Evolutionary conservation across 164 flowering plant genomes (phyloP), one percentile per base, ranked within the genome.

Genomic region (Annona squamosa): DNA sequence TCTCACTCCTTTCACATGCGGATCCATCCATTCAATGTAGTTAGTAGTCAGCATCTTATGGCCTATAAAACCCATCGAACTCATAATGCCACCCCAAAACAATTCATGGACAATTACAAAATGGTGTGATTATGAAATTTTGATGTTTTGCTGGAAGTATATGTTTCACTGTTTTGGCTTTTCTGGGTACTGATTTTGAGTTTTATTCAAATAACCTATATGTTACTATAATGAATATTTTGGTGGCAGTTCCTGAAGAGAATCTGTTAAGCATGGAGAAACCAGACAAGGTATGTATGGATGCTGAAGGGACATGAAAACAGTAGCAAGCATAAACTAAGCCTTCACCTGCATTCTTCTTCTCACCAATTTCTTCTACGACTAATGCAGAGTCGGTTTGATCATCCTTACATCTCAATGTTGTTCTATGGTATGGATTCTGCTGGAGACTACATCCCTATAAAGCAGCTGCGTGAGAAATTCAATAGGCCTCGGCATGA

Each of bases 361-460:
- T 41, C 64, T 57, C 71, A 67, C 18, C 5, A 5, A 48, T 48
- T 37, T 4, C 17, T 9, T 12, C 47, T 68, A 62, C 63, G 73
- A 41, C 16, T n/a, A 45, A 42, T 80, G 79, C 95, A 92, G 99
- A 88, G 70, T 2, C 82, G 91, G 76, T 91, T 95, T 73, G 98
- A 92, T 75, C 97, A 92, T 85, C 99, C 99, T 3, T 95, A 92
- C 74, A 48, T 85, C 69, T 92, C 97, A 41, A 91, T 92, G 77
- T 71, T 95, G 71, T 95, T 95, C 79, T 91, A 87, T 52, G 98
- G 98, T 44, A 76, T 81, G 87, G 98, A 95, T 79, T 48, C 87
- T 0, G 97, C 92, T 37, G 99, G 98, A 67, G 97, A 95, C 80
- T 91, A 89, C 82, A 90, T 95, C 74, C 99, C 99, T 0, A 84